Percentiles rank a stretch among this genome's conserved stretches.
Conservation (phyloP, 1,139 yeast genomes). For the Debaryomycetaceae sp. region DNA sequence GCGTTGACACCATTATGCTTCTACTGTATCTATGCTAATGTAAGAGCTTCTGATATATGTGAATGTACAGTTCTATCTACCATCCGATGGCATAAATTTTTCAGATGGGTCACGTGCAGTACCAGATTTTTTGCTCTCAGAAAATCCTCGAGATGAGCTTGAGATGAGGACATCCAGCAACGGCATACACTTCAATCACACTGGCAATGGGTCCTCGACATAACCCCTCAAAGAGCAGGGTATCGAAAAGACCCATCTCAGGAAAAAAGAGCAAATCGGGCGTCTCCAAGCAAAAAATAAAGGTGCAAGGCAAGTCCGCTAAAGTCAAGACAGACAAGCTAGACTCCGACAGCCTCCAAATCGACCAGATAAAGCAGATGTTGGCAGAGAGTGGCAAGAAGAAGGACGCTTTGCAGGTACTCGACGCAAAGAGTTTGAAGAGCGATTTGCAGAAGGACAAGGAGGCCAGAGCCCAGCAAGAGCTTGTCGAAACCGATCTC, state of each 20-base stretch:
- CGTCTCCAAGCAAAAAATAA: constrained; percentile 14
- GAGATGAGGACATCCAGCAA: background rate
- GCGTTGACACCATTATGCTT: constrained; percentile 75
- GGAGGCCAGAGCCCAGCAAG: constrained; percentile 31
- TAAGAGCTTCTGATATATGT: no score
- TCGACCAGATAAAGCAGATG: constrained; percentile 32
- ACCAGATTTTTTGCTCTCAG: no score
- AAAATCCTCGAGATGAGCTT: background rate
- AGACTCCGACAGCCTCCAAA: constrained; percentile 36
- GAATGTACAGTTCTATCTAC: no score
- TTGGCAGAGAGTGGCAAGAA: constrained; percentile 13
- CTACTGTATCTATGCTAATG: background rate
- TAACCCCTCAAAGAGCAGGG: constrained; percentile 1
- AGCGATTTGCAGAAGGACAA: constrained; percentile 45
- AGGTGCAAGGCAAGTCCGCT: constrained; percentile 29
- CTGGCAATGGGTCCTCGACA: background rate
- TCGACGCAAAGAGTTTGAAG: constrained; percentile 31
- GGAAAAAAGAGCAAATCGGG: constrained; percentile 12
- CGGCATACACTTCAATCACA: constrained; percentile 1
- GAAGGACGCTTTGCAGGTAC: constrained; percentile 17
- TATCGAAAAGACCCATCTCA: constrained; percentile 7
- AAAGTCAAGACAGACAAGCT: constrained; percentile 42
- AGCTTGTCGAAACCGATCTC: constrained; percentile 50
- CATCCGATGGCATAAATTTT: background rate
- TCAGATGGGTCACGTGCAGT: background rate